Base-by-base conservation (phyloP, 768 basidiomycete genomes). In the Suillus clintonianus region DNA sequence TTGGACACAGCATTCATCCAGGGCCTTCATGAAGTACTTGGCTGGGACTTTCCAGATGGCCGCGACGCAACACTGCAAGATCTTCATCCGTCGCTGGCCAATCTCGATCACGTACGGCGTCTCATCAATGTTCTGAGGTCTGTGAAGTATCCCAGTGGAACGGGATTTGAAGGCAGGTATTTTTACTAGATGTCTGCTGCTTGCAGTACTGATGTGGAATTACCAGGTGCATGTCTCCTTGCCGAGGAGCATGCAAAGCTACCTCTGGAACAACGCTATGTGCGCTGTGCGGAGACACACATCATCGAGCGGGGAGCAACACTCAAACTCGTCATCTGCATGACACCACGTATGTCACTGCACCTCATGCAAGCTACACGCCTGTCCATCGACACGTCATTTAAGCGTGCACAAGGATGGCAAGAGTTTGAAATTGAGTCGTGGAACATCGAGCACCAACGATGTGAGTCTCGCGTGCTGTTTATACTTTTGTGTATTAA, bases 1-100 rank as follows among this genome's bases (percentile, higher is more conserved):
- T 45, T 69, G 8, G 68, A 74, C 42, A 67, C 66, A 10, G 71
- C 67, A 2, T 74, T 74, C 53, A 69, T 71, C 48, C 8, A 22
- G 7, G 61, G 57, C 8, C 58, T 70, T 17, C 66, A 65, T 2
- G 27, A 63, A 15, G 13, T 57, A 6, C 64, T 74, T 13, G 60
- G 64, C 14, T 74, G 72, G 70, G 54, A 27, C 10, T 56, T 58
- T 34, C 22, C 45, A 13, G 22, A 24, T 22, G 22, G 22, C 45
- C 5, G 22, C 5, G n/a, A 51, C 10, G 37, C 47, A 27, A 56
- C 48, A 15, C 54, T 70, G 15, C 50, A 45, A 24, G 57, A 70
- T 57, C 51, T 69, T 4, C 69, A 69, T 50, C 69, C 68, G 10
- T 70, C 68, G 2, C 45, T 70, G 19, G 63, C 45, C 11, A 72